Percentiles rank a stretch among this genome's conserved stretches.
phyloP scores from a whole-genome alignment of 2,329 filamentous ascomycete species.

The Iodosphaeria phyllophila region DNA sequence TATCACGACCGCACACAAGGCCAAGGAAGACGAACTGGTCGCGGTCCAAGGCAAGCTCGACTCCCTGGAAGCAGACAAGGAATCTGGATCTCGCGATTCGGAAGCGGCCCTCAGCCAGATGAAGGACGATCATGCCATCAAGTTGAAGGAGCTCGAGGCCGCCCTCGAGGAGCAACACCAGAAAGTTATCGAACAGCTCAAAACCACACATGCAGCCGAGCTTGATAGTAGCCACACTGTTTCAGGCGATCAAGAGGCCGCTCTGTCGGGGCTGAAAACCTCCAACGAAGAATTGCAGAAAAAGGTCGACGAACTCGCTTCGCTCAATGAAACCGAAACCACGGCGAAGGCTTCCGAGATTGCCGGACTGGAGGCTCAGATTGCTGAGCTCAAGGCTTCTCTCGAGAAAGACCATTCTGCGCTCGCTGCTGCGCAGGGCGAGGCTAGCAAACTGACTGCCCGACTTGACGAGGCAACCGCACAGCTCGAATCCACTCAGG shows the following conservation, averaged over 20 bases:
- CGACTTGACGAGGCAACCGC: conserved; percentile 12
- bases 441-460: conserved; percentile 18
- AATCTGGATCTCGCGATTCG: conserved; percentile 17
- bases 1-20: conserved; percentile 28
- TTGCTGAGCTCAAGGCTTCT: conserved; percentile 27
- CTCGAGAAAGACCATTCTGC: conserved; percentile 29
- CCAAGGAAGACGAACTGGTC: conserved; percentile 26
- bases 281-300: conserved; percentile 33
- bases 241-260: conserved; percentile 26
- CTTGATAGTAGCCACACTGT: conserved; percentile 26
- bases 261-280: conserved; percentile 28
- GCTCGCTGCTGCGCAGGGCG: conserved; percentile 23
- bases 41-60: conserved; percentile 32
- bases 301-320: conserved; percentile 32
- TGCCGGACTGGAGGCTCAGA: conserved; percentile 29
- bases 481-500: conserved; percentile 15
- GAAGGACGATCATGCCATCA: conserved; percentile 25
- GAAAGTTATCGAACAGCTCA: conserved; percentile 26
- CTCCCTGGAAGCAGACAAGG: conserved; percentile 20
- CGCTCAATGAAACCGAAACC: conserved; percentile 25
- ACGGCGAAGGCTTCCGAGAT: conserved; percentile 26
- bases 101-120: conserved; percentile 19
- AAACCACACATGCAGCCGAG: conserved; percentile 32
- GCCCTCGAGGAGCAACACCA: conserved; percentile 31
- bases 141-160: conserved; percentile 30